phyloP scores from a whole-genome alignment of 163 green algal species.

The Scenedesmus sp. region DNA sequence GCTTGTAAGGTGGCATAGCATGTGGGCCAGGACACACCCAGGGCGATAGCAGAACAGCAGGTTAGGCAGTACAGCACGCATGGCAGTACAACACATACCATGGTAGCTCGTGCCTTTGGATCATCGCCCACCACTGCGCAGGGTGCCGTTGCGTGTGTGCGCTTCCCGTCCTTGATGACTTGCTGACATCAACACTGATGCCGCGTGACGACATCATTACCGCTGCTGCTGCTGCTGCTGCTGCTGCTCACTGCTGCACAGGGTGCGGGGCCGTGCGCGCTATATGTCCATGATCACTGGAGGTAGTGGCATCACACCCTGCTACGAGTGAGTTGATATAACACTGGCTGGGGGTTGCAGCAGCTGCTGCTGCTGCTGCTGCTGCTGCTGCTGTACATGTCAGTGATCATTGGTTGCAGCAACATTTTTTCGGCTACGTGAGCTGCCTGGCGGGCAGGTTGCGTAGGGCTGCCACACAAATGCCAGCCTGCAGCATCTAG shows the following conservation, averaged over 20 bases:
- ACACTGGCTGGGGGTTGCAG: constrained; percentile 3
- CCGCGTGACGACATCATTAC: too few relatives aligned
- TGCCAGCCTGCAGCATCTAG: too few relatives aligned
- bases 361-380: background rate
- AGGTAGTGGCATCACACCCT: constrained; percentile 93
- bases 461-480: too few relatives aligned
- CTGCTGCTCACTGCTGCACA: constrained; percentile 27
- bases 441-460: too few relatives aligned
- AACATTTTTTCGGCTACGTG: too few relatives aligned
- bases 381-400: too few relatives aligned
- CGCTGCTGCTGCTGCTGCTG: background rate
- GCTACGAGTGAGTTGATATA: constrained; percentile 64
- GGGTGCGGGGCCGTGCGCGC: constrained; percentile 40
- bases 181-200: background rate
- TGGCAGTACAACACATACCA: background rate
- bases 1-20: too few relatives aligned
- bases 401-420: too few relatives aligned
- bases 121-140: too few relatives aligned
- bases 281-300: constrained; percentile 89
- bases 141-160: too few relatives aligned
- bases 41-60: background rate
- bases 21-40: too few relatives aligned
- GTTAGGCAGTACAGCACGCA: background rate
- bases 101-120: background rate
- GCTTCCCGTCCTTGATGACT: too few relatives aligned